These are phyloP conservation scores for Xerocomus minutiporus DNA, from an alignment of 1,284 basidiomycete genomes.

Conservation along the genomic window DNA sequence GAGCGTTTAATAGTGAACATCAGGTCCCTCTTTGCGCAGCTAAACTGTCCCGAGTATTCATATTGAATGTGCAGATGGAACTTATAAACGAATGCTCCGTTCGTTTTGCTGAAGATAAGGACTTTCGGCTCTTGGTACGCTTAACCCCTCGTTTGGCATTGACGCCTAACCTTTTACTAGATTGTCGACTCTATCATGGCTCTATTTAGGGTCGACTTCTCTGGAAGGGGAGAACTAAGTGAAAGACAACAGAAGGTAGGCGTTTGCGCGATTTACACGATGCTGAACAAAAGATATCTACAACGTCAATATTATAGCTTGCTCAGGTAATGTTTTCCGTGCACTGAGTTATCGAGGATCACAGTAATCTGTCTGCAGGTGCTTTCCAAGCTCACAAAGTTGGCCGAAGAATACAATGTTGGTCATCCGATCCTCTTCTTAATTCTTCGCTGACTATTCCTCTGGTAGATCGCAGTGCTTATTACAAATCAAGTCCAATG, in stretches of 20 bases:
- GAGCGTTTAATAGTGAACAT: slow-evolving; percentile 85
- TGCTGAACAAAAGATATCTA: neutral
- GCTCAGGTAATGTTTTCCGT: slow-evolving; percentile 47
- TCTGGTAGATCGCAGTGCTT: slow-evolving; percentile 70
- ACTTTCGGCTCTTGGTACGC: slow-evolving; percentile 65
- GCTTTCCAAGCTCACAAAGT: slow-evolving; percentile 84
- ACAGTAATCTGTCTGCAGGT: slow-evolving; percentile 45
- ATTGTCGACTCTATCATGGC: slow-evolving; percentile 96
- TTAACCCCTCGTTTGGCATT: neutral
- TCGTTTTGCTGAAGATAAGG: slow-evolving; percentile 79
- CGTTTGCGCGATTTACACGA: neutral
- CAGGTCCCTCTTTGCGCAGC: slow-evolving; percentile 45
- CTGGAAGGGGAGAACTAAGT: slow-evolving; percentile 86
- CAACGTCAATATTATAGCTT: slow-evolving; percentile 39
- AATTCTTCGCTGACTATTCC: slow-evolving; percentile 13
- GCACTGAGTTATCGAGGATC: slow-evolving; percentile 1
- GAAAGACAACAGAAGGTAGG: slow-evolving; percentile 86
- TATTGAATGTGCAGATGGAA: slow-evolving; percentile 58
- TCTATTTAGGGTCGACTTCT: slow-evolving; percentile 88
- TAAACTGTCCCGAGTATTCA: slow-evolving; percentile 6
- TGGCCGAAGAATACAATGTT: slow-evolving; percentile 88
- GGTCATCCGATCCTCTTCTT: slow-evolving; percentile 3
- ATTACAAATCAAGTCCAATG: slow-evolving; percentile 93
- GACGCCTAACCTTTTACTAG: slow-evolving; percentile 37
- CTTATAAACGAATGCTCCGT: slow-evolving; percentile 80